Percentiles rank a stretch among this genome's conserved stretches.
Evolutionary conservation across 2,329 filamentous ascomycete species (phyloP).

Genomic region (Paraphoma sp.): DNA sequence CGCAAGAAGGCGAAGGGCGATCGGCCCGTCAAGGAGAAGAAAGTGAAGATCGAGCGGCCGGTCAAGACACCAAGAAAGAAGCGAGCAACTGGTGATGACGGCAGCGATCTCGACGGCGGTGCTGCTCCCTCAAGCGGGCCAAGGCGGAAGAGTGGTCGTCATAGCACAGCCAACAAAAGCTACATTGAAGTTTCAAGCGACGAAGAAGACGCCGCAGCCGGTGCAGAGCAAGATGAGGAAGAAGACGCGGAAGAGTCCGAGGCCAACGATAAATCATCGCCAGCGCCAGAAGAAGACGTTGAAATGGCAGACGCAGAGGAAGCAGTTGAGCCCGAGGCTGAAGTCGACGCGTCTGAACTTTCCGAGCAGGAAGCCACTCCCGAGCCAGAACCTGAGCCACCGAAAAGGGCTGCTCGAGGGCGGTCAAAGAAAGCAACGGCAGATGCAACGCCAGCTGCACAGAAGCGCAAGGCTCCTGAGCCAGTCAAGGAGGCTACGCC

Average conservation of each 20-base stretch:
- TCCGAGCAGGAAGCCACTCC: constrained; percentile 19
- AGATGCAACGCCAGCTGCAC: not conserved
- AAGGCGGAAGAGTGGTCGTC: constrained; percentile 51
- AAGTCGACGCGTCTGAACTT: not conserved
- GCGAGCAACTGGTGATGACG: constrained; percentile 34
- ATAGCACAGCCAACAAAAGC: constrained; percentile 48
- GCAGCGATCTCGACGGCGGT: constrained; percentile 36
- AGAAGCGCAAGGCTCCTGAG: constrained; percentile 23
- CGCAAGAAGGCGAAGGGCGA: constrained; percentile 45
- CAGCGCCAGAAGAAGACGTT: constrained; percentile 32
- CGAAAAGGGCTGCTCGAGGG: constrained; percentile 15
- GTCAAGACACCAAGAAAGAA: constrained; percentile 49
- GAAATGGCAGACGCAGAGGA: constrained; percentile 35
- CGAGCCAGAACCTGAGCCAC: constrained; percentile 18
- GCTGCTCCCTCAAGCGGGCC: constrained; percentile 48
- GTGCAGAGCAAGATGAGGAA: constrained; percentile 29
- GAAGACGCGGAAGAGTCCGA: constrained; percentile 26
- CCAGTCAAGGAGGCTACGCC: constrained; percentile 17
- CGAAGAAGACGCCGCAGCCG: constrained; percentile 47
- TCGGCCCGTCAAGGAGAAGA: constrained; percentile 41
- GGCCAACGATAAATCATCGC: constrained; percentile 15
- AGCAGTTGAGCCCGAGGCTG: constrained; percentile 32
- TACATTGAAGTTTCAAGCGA: constrained; percentile 55
- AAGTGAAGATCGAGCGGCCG: constrained; percentile 32
- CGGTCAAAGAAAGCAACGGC: constrained; percentile 7